Evolutionary conservation across 1,284 basidiomycete species (phyloP), one percentile per base, ranked within the genome.

Genomic region (Cryptococcus sp.): DNA sequence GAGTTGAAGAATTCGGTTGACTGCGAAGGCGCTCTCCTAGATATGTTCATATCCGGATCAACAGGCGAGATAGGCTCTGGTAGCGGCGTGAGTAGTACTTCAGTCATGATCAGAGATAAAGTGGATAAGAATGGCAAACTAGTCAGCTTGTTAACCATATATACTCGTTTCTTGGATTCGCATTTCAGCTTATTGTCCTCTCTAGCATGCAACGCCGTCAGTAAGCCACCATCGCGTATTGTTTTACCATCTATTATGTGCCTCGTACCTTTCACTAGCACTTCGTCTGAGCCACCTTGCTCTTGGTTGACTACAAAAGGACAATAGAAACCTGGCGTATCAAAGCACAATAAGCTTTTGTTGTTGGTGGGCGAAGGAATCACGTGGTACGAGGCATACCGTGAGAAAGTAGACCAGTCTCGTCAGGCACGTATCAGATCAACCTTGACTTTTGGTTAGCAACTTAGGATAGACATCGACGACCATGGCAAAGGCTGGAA

Each of bases 1-100:
- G 58, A 49, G 13, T 45, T 37, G 46, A 62, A 57, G 48, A 62
- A 62, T 19, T 50, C 47, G 36, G 18, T 40, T 4, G 21, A 34
- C 21, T 41, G 11, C 11, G 19, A 21, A 14, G 39, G 19, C 11
- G 39, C 39, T 16, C 32, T 9, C 16, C 10, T 16, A 7, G 19
- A 19, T 19, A 19, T 7, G 9, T 19, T 7, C 39, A 14, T 14
- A 21, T 41, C 14, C 9, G 39, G 39, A 19, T 41, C 39, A 19
- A 41, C 19, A 10, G 39, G 39, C 19, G 39, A 41, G 39, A 41
- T 19, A 14, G 39, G 39, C 19, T 41, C 39, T 9, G 32, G 32
- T 9, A 9, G 32, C 9, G 32, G 32, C 16, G 32, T 34, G 16
- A 34, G 32, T 34, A 34, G 32, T 34, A 34, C 16, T 16, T 34